Percentiles rank a stretch among this genome's conserved stretches.
Conservation (phyloP, 257 asterid genomes). For the Schizonepeta tenuifolia region DNA sequence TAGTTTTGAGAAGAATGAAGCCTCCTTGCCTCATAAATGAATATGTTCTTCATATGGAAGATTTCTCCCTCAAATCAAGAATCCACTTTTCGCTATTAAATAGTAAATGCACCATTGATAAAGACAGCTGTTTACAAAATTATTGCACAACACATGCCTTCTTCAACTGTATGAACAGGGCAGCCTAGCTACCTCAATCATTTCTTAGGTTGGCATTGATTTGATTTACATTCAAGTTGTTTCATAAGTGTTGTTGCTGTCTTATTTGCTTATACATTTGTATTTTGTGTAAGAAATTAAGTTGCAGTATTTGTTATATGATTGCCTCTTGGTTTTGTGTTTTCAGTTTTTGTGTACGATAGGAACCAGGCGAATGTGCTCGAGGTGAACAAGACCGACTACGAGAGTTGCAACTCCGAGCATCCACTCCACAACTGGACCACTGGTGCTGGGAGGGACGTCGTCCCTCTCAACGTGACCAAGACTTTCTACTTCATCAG, state of each 20-base stretch:
- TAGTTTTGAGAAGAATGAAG: neutral
- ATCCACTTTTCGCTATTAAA: conserved; percentile 9
- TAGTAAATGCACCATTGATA: conserved; percentile 15
- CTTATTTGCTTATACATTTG: neutral
- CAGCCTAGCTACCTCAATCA: conserved; percentile 4
- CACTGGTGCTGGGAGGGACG: conserved; percentile 90
- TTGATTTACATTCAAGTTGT: neutral
- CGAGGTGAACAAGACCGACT: conserved; percentile 78
- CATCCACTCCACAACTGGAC: conserved; percentile 78
- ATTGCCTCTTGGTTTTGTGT: neutral
- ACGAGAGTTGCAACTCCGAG: conserved; percentile 62
- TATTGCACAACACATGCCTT: conserved; percentile 19
- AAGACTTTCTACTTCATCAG: conserved; percentile 74
- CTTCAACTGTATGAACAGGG: neutral
- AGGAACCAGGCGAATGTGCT: conserved; percentile 76
- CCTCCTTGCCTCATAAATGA: neutral
- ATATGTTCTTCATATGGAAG: neutral
- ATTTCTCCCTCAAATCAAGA: neutral
- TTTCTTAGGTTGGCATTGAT: neutral
- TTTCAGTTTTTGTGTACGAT: conserved; percentile 75
- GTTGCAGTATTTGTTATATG: neutral
- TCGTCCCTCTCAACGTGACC: conserved; percentile 82
- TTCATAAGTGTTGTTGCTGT: neutral
- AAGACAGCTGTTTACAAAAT: conserved; percentile 25
- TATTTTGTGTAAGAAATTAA: neutral